Percentiles rank a stretch among this genome's conserved stretches.
These are phyloP conservation scores for Caryopteris hybrid DNA, from an alignment of 305 asterid genomes.

Conservation along the genomic window DNA sequence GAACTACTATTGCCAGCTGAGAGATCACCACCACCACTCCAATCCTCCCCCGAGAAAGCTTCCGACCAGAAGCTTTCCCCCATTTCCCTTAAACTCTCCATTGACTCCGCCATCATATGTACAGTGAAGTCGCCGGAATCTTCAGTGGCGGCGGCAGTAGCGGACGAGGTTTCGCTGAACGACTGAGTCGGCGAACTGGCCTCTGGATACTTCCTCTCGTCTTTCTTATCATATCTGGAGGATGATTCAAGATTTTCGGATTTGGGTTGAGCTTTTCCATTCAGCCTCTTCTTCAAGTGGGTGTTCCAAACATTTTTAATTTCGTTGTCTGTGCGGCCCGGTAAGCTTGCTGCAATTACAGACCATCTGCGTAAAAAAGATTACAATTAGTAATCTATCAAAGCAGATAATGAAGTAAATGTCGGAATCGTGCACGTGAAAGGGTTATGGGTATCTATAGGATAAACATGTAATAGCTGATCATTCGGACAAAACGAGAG, in stretches of 20 bases:
- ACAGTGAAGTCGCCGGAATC: neutral
- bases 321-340: conserved; percentile 36
- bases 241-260: neutral
- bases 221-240: too few relatives aligned
- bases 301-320: conserved; percentile 34
- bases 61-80: conserved; percentile 37
- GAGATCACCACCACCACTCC: conserved; percentile 7
- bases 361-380: conserved; percentile 25
- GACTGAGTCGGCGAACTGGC: conserved; percentile 16
- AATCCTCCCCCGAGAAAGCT: conserved; percentile 15
- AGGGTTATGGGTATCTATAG: neutral
- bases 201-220: neutral
- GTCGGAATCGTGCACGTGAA: too few relatives aligned
- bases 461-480: too few relatives aligned
- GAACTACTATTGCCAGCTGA: neutral
- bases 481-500: too few relatives aligned
- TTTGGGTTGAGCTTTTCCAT: neutral
- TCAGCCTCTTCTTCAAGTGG: conserved; percentile 38
- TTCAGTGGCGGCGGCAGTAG: neutral
- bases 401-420: neutral
- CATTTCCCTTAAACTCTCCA: neutral
- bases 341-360: conserved; percentile 24
- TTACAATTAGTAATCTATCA: neutral
- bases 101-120: neutral
- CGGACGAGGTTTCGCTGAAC: conserved; percentile 20